These are phyloP conservation scores for Marasmius tenuissimus DNA, from an alignment of 1,284 basidiomycete genomes.

Conservation along the genomic window DNA sequence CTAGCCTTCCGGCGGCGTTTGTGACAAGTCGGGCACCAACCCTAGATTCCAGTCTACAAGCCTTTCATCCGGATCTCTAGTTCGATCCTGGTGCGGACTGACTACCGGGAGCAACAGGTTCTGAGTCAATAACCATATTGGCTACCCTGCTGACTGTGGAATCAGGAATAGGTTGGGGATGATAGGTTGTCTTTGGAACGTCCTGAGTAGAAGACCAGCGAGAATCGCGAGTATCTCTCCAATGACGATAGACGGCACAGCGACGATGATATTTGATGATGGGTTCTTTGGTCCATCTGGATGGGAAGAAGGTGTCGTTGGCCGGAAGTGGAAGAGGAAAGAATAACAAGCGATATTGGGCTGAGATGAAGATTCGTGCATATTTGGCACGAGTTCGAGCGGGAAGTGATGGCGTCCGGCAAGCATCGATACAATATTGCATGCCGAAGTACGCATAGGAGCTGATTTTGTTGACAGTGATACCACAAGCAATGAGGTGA, in stretches of 20 bases:
- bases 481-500: neutral
- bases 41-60: no score
- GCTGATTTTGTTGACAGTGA: neutral
- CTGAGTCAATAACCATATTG: neutral
- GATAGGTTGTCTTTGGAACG: neutral
- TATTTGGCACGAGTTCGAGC: neutral
- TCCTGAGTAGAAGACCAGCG: neutral
- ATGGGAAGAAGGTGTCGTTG: neutral
- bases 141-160: neutral
- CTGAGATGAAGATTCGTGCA: neutral
- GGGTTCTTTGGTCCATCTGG: neutral
- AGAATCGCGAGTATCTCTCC: neutral
- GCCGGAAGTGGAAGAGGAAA: neutral
- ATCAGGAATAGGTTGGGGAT: neutral
- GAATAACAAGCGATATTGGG: neutral
- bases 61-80: no score
- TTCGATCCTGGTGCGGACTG: no score
- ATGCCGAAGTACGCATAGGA: neutral
- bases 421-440: neutral
- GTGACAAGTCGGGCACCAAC: no score
- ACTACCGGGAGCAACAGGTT: neutral
- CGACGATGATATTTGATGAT: neutral
- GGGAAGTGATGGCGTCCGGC: neutral
- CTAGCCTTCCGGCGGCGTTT: no score
- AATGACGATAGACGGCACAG: neutral